phyloP scores from a whole-genome alignment of 306 rosid species.

The Pyrus communis region DNA sequence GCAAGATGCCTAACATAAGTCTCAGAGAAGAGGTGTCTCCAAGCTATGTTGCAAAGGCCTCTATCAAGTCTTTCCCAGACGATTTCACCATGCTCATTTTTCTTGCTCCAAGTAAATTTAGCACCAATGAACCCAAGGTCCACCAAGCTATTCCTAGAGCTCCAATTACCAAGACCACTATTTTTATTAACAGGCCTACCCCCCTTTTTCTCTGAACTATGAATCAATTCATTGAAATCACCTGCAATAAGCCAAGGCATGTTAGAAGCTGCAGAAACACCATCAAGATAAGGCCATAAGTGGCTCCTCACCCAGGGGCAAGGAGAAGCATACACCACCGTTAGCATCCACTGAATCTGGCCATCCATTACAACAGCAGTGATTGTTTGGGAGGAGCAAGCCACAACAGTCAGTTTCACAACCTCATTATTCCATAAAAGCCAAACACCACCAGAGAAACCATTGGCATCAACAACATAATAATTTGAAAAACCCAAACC shows the following conservation, averaged over 20 bases:
- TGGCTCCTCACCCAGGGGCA: neutral
- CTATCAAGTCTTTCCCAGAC: neutral
- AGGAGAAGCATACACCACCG: neutral
- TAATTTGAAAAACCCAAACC: neutral
- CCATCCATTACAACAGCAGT: neutral
- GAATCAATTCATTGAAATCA: neutral
- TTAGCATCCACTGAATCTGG: neutral
- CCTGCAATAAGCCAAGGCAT: neutral
- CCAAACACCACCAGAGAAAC: neutral
- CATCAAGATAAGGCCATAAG: neutral
- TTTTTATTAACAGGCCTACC: neutral
- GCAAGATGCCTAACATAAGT: neutral
- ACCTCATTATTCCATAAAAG: neutral
- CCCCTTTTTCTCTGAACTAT: neutral
- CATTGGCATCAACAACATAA: neutral
- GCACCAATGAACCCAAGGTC: neutral
- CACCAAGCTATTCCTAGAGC: neutral
- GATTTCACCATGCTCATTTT: neutral
- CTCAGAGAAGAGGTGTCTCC: neutral
- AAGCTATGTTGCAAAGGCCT: neutral
- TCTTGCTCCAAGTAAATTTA: neutral
- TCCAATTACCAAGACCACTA: neutral
- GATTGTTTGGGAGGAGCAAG: neutral
- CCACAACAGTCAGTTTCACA: neutral
- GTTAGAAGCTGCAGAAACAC: neutral